Evolutionary conservation across 2,329 filamentous ascomycete genomes (phyloP).

Genomic region (Geosmithia morbida): DNA sequence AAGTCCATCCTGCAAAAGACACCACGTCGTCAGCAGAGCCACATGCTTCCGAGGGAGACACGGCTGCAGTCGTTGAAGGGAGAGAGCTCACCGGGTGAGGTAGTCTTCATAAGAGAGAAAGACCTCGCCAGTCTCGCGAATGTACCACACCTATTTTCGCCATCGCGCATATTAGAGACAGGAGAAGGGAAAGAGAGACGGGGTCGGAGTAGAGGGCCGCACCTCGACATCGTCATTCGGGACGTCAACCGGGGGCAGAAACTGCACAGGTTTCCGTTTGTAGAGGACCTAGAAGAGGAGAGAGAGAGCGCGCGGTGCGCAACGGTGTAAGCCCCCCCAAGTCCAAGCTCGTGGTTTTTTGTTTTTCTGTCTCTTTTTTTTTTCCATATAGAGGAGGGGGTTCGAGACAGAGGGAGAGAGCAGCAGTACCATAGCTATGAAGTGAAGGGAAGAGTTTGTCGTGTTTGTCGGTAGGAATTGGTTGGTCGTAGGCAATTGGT

Average conservation of each 20-base stretch:
- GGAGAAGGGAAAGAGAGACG: neutral
- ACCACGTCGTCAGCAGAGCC: neutral
- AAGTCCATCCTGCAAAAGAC: slow-evolving; percentile 60
- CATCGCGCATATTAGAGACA: slow-evolving; percentile 2
- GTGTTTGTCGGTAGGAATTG: neutral
- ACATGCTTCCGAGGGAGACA: neutral
- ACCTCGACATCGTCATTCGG: slow-evolving; percentile 78
- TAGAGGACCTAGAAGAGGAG: slow-evolving; percentile 58
- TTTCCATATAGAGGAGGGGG: too few relatives aligned
- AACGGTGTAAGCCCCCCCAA: neutral
- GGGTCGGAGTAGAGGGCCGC: slow-evolving; percentile 14
- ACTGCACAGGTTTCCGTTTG: slow-evolving; percentile 89
- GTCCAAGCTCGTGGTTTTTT: too few relatives aligned
- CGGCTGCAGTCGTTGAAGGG: neutral
- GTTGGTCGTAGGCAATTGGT: neutral
- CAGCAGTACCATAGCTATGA: neutral
- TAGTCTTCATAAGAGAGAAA: slow-evolving; percentile 85
- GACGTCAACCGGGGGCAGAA: slow-evolving; percentile 55
- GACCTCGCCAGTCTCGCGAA: slow-evolving; percentile 77
- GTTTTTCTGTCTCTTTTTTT: too few relatives aligned
- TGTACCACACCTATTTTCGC: slow-evolving; percentile 79
- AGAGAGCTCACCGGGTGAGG: slow-evolving; percentile 52
- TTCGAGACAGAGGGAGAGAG: too few relatives aligned
- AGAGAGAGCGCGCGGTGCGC: too few relatives aligned
- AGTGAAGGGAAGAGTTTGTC: too few relatives aligned